These are phyloP conservation scores for Podosphaera aphanis DNA, from an alignment of 2,329 filamentous ascomycete species.

Conservation along the genomic window DNA sequence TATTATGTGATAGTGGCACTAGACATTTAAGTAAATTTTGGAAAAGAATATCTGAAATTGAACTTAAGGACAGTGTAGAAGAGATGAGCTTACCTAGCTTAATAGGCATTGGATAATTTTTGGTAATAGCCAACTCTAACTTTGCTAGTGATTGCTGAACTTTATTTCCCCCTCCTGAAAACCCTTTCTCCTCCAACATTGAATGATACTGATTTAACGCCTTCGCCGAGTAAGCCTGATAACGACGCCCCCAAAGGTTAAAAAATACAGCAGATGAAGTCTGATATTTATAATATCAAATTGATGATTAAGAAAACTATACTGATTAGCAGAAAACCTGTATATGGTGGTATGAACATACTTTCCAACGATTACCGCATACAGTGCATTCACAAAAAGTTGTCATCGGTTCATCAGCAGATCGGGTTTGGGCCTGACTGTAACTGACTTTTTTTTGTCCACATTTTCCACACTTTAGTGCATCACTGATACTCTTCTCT, in stretches of 20 bases:
- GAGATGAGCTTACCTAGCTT: conserved; percentile 25
- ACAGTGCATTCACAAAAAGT: conserved; percentile 51
- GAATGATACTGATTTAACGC: not conserved
- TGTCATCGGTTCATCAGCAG: conserved; percentile 82
- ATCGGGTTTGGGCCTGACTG: conserved; percentile 82
- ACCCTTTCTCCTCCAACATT: not conserved
- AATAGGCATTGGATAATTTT: conserved; percentile 20
- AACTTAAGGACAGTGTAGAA: conserved; percentile 34
- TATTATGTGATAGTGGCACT: conserved; percentile 68
- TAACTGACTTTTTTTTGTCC: conserved; percentile 88
- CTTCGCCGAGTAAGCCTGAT: not conserved
- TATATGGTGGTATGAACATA: conserved; percentile 17
- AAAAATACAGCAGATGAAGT: not conserved
- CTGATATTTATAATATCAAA: not conserved
- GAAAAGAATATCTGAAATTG: conserved; percentile 46
- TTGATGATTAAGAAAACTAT: conserved; percentile 15
- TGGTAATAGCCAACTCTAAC: not conserved
- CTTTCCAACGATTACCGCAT: conserved; percentile 51
- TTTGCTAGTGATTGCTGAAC: not conserved
- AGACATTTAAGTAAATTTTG: conserved; percentile 71
- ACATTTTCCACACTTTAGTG: conserved; percentile 76
- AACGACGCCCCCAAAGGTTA: not conserved
- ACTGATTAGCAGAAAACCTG: conserved; percentile 5
- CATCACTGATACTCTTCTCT: conserved; percentile 73
- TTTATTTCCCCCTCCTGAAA: not conserved